Conservation (phyloP, 805 yeast species). For the Suhomyces tanzawaensis region DNA sequence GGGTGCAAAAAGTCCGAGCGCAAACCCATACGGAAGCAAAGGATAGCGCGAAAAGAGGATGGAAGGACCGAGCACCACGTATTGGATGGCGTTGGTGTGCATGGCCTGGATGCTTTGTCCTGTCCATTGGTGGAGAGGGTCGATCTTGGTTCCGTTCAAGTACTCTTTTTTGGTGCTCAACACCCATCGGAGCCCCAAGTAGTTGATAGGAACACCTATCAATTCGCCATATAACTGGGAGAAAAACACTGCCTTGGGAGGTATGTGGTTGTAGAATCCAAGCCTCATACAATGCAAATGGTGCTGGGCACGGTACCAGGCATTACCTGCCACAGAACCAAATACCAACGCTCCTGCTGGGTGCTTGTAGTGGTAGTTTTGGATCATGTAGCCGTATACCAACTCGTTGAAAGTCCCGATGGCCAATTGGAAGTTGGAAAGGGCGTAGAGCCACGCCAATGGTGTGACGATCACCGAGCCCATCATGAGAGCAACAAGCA, state of each 20-base stretch:
- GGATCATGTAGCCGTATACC: slow-evolving; percentile 46
- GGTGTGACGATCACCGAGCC: slow-evolving; percentile 50
- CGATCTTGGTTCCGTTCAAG: slow-evolving; percentile 31
- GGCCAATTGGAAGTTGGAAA: slow-evolving; percentile 51
- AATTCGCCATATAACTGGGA: slow-evolving; percentile 53
- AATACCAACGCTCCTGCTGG: slow-evolving; percentile 50
- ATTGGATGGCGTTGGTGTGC: slow-evolving; percentile 51
- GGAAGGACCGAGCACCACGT: slow-evolving; percentile 50
- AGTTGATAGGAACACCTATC: slow-evolving; percentile 53
- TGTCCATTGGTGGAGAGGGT: slow-evolving; percentile 53
- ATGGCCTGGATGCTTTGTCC: slow-evolving; percentile 42
- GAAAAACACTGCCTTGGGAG: slow-evolving; percentile 49
- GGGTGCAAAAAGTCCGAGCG: slow-evolving; percentile 41
- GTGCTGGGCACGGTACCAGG: slow-evolving; percentile 45
- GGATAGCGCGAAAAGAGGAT: slow-evolving; percentile 43
- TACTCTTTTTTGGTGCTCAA: slow-evolving; percentile 37
- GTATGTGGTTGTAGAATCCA: slow-evolving; percentile 53
- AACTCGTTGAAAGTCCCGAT: slow-evolving; percentile 53
- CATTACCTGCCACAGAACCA: slow-evolving; percentile 53
- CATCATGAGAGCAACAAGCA: slow-evolving; percentile 41
- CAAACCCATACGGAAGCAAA: slow-evolving; percentile 44
- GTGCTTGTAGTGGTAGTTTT: slow-evolving; percentile 30
- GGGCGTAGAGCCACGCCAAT: slow-evolving; percentile 48
- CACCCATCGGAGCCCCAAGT: slow-evolving; percentile 48
- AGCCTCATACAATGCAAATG: slow-evolving; percentile 38